Base-by-base conservation (phyloP, 2,329 filamentous ascomycete genomes). In the Orbilia blumenaviensis region DNA sequence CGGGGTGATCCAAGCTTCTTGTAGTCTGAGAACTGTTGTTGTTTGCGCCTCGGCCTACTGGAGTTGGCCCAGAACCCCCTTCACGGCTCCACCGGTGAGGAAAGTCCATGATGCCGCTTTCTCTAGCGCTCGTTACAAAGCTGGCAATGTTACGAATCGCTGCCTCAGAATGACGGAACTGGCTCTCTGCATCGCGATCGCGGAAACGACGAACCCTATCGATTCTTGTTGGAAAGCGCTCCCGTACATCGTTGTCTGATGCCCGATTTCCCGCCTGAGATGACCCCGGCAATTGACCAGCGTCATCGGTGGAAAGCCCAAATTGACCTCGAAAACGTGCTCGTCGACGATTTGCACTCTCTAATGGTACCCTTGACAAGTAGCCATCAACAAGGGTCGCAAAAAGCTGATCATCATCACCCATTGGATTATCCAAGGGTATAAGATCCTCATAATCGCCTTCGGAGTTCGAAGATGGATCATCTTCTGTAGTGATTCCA, bases 381-480 rank as follows among this genome's bases (percentile, higher is more conserved):
- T 64, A 76, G 14, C 58, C 64, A 18, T 66, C 72, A 3, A 68
- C 58, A 5, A 76, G 41, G 7, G 56, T 71, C 2, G 36, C 64
- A 23, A 64, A 66, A n/a, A 76, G 41, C 16, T 62, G 54, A 7
- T 76, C 72, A 14, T 69, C 63, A 6, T 75, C 72, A 1, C n/a
- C 34, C 1, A 76, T 27, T 12, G 64, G 41, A 10, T 58, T 48
- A 16, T 64, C 60, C 5, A 66, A 50, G 21, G 67, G 67, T 21
- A 69, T 76, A 3, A 76, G 32, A 23, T 76, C 72, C 44, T 76
- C 72, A 18, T 76, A 76, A 14, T 76, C 72, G 14, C 29, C 50
- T n/a, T 76, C 72, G 9, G 72, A 76, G 14, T 64, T 68, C 3
- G 72, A 76, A 2, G 72, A 76, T 27, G 46, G 58, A 7, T 76